These are phyloP conservation scores for Lumnitzera racemosa DNA, from an alignment of 345 rosid genomes.

Conservation along the genomic window DNA sequence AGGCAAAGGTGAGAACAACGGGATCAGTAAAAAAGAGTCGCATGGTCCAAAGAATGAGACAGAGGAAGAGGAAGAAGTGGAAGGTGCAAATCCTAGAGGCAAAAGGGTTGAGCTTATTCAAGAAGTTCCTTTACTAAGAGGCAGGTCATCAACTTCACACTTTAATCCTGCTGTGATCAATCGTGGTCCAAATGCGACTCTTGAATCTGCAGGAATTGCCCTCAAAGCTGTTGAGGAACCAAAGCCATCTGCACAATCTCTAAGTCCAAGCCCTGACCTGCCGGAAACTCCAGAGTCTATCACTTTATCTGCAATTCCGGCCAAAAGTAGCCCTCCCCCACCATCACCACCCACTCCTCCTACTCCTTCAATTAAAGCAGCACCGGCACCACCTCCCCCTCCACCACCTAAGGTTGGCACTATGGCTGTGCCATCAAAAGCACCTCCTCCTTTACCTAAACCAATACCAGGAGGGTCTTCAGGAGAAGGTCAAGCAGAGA, in stretches of 20 bases:
- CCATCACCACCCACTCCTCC: slow-evolving; percentile 9
- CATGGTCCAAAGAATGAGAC: slow-evolving; percentile 18
- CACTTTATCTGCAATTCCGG: slow-evolving; percentile 19
- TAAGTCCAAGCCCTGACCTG: slow-evolving; percentile 11
- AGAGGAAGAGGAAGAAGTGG: slow-evolving; percentile 4
- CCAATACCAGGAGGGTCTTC: slow-evolving; percentile 23
- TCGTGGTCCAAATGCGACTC: slow-evolving; percentile 1
- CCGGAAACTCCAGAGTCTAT: slow-evolving; percentile 5
- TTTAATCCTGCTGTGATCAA: slow-evolving; percentile 12
- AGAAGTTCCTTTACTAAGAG: slow-evolving; percentile 59
- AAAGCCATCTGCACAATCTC: slow-evolving; percentile 15
- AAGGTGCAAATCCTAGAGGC: slow-evolving; percentile 2
- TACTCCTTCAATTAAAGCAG: slow-evolving; percentile 8
- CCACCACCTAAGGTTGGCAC: slow-evolving; percentile 26
- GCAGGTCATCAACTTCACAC: slow-evolving; percentile 47
- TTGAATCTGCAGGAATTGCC: slow-evolving; percentile 11
- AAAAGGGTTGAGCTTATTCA: slow-evolving; percentile 21
- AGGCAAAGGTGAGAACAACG: slow-evolving; percentile 16
- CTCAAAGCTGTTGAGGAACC: slow-evolving; percentile 11
- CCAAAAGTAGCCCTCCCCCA: slow-evolving; percentile 17
- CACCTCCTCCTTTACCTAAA: slow-evolving; percentile 32
- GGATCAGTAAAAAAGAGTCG: slow-evolving; percentile 17
- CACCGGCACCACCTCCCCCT: slow-evolving; percentile 31
- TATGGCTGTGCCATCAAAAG: slow-evolving; percentile 2
- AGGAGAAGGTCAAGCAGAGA: slow-evolving; percentile 1